Percentiles rank a stretch among this genome's conserved stretches.
Conservation (phyloP, 495 filamentous ascomycete species). For the Mycothermus thermophilus region DNA sequence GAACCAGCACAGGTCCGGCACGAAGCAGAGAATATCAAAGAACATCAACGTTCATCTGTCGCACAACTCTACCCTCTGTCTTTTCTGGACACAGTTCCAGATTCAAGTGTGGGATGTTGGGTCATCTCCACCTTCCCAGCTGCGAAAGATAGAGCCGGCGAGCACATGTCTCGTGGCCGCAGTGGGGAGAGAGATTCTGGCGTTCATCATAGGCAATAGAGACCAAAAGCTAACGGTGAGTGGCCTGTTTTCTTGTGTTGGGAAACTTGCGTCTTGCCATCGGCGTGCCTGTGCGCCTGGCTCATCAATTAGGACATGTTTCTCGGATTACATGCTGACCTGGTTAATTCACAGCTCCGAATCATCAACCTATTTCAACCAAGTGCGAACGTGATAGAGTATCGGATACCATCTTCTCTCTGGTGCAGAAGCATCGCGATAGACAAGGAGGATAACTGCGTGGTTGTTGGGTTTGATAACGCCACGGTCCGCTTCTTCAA, state of each 20-base stretch:
- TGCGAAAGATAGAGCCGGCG: slow-evolving; percentile 16
- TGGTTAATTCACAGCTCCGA: slow-evolving; percentile 12
- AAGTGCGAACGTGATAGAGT: slow-evolving; percentile 14
- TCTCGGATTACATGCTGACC: background rate
- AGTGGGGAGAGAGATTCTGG: slow-evolving; percentile 18
- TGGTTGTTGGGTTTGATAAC: slow-evolving; percentile 24
- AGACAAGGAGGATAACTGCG: slow-evolving; percentile 20
- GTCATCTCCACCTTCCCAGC: slow-evolving; percentile 15
- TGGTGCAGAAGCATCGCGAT: slow-evolving; percentile 26
- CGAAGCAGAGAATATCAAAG: slow-evolving; percentile 16
- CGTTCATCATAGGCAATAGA: slow-evolving; percentile 23
- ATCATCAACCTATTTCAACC: slow-evolving; percentile 20
- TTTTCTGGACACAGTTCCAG: slow-evolving; percentile 24
- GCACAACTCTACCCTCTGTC: slow-evolving; percentile 21
- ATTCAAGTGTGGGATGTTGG: slow-evolving; percentile 27
- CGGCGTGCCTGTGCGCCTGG: background rate
- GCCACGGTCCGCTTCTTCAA: slow-evolving; percentile 24
- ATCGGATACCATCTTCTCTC: slow-evolving; percentile 22
- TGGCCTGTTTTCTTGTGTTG: background rate
- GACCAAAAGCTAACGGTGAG: slow-evolving; percentile 26
- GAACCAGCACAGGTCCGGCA: too few relatives aligned
- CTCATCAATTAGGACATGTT: too few relatives aligned
- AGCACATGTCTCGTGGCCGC: slow-evolving; percentile 25
- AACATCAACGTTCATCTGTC: slow-evolving; percentile 21
- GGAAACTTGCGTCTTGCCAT: background rate